Evolutionary conservation across 345 rosid genomes (phyloP).

Genomic region (Gossypium herbaceum): DNA sequence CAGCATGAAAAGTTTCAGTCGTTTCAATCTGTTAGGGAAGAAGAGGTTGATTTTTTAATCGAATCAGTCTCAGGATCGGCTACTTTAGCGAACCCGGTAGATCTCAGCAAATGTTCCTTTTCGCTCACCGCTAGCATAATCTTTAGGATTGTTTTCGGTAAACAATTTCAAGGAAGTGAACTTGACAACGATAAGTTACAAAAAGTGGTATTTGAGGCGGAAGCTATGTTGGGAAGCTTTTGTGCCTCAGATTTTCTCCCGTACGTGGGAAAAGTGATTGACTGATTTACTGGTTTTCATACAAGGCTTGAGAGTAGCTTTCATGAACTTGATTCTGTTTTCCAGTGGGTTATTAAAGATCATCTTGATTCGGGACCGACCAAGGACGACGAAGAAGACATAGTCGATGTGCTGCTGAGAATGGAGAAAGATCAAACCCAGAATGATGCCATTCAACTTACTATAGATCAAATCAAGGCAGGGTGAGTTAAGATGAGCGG

Average conservation of each 20-base stretch:
- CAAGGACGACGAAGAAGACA: constrained; percentile 25
- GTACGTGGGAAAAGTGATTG: constrained; percentile 26
- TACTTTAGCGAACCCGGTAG: not conserved
- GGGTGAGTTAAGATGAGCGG: too few species aligned
- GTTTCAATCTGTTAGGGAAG: constrained; percentile 24
- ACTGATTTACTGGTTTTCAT: constrained; percentile 29
- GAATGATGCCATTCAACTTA: not conserved
- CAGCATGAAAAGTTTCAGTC: constrained; percentile 20
- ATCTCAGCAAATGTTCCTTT: constrained; percentile 15
- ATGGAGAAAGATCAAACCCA: constrained; percentile 17
- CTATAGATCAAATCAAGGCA: not conserved
- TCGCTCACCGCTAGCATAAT: constrained; percentile 12
- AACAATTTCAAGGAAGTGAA: constrained; percentile 4
- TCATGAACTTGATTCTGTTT: constrained; percentile 27
- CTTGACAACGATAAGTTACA: constrained; percentile 9
- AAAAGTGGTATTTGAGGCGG: constrained; percentile 20
- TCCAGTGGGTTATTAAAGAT: constrained; percentile 25
- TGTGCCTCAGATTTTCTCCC: constrained; percentile 36
- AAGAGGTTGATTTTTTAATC: constrained; percentile 25
- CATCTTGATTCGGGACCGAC: constrained; percentile 27
- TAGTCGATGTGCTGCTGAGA: constrained; percentile 30
- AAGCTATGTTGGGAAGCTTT: constrained; percentile 26
- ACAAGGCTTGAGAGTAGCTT: constrained; percentile 26
- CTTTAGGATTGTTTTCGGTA: constrained; percentile 18
- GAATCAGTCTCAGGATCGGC: constrained; percentile 9